phyloP scores from a whole-genome alignment of 1,139 yeast species.

The Magnusiomyces suaveolens region DNA sequence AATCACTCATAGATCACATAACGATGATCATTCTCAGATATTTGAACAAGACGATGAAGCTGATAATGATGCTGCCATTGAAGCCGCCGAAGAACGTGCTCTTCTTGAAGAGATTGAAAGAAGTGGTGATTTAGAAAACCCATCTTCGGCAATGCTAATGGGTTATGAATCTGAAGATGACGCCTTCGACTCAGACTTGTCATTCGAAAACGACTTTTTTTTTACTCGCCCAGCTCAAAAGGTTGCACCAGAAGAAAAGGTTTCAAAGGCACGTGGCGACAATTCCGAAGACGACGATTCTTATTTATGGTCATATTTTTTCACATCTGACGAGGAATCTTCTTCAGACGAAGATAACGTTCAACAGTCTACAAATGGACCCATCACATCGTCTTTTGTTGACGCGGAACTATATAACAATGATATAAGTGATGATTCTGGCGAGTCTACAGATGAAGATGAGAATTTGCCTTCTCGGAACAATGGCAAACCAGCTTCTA shows the following conservation, averaged over 20 bases:
- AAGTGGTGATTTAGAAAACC: conserved; percentile 20
- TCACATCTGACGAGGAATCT: conserved; percentile 30
- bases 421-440: conserved; percentile 34
- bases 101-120: conserved; percentile 29
- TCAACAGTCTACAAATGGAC: conserved; percentile 4
- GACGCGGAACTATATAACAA: conserved; percentile 14
- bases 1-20: conserved; percentile 6
- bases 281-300: conserved; percentile 32
- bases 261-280: conserved; percentile 10
- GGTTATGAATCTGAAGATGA: conserved; percentile 30
- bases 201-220: conserved; percentile 27
- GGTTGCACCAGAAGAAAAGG: conserved; percentile 8
- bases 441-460: conserved; percentile 92
- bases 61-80: conserved; percentile 24
- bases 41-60: conserved; percentile 22
- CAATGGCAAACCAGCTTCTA: conserved; percentile 54
- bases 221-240: conserved; percentile 19
- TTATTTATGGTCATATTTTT: conserved; percentile 35
- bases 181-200: conserved; percentile 19
- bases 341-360: conserved; percentile 22
- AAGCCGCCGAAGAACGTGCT: conserved; percentile 32
- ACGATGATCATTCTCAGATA: conserved; percentile 5
- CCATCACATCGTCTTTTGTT: background rate
- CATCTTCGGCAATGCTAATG: conserved; percentile 18
- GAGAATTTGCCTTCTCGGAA: conserved; percentile 58